Evolutionary conservation across 2,329 filamentous ascomycete genomes (phyloP), one percentile per base, ranked within the genome.

Genomic region (Coniochaeta sp.): DNA sequence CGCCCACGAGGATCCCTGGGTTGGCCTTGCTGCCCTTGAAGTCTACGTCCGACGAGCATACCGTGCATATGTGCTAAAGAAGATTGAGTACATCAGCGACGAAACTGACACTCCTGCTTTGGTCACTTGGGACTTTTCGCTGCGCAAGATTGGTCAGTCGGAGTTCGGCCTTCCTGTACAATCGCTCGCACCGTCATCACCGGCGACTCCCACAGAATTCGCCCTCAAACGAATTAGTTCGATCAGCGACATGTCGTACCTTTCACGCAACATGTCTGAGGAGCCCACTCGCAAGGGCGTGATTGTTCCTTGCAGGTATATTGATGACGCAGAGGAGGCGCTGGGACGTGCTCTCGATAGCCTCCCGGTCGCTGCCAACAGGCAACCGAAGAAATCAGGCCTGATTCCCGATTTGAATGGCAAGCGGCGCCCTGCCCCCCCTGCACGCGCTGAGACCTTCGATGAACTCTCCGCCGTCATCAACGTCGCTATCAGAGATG

Each of bases 1-100:
- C 72, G 90, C 88, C 36, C 92, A 99, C 76, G 85, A 90, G 47
- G 95, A 99, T 71, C 88, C 91, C 14, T 98, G 92, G 91, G 93
- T 99, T 33, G 91, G 91, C 8, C 80, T 97, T 63, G 95, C 95
- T 62, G 91, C 95, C 56, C 84, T 99, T 5, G 95, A 99, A 73
- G 93, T 98, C 57, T 99, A 99, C 74, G 88, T 96, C 64, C 93
- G 95, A 69, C 91, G 95, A 64, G 93, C 95, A 16, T 99, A 99
- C 80, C 90, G 95, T 80, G 95, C 95, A 1, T 99, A 99, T 77
- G 88, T 90, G 62, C 80, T 99, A 58, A 93, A 96, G 82, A 81
- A 87, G 67, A 89, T 99, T 61, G 86, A 96, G 68, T 99, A 99
- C 74, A 86, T 93, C 69, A 87, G 89, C 59, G 86, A 91, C 61